Conservation (phyloP, 2,329 filamentous ascomycete genomes). For the Lasiodiplodia theobromae region DNA sequence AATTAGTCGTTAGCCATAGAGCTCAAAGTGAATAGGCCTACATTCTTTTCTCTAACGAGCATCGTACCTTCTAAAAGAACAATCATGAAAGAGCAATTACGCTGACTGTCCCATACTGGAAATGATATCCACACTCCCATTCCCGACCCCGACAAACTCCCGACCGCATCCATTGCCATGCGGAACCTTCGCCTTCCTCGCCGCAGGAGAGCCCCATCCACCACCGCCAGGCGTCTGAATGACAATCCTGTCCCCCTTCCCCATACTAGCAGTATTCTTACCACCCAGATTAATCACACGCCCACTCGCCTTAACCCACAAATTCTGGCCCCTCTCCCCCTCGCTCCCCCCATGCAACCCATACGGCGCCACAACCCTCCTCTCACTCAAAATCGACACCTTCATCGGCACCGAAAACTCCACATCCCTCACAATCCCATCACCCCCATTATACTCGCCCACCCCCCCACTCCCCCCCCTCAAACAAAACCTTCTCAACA, state of each 20-base stretch:
- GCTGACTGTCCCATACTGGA: background rate
- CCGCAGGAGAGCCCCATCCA: background rate
- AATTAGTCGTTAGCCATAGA: no score
- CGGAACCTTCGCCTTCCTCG: background rate
- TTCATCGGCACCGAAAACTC: conserved; percentile 44
- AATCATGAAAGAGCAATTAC: background rate
- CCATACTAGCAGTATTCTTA: conserved; percentile 41
- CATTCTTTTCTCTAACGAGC: no score
- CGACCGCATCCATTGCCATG: background rate
- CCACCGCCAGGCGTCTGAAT: background rate
- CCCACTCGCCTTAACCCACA: conserved; percentile 26
- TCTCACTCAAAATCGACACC: conserved; percentile 48
- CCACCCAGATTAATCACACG: conserved; percentile 45
- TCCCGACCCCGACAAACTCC: background rate
- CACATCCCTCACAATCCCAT: conserved; percentile 48
- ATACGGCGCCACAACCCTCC: conserved; percentile 45
- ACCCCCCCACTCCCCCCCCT: conserved; percentile 41
- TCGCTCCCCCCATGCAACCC: conserved; percentile 45
- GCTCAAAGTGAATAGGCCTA: no score
- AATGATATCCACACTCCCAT: background rate
- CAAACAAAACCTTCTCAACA: conserved; percentile 43
- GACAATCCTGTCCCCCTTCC: conserved; percentile 39
- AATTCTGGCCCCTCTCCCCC: conserved; percentile 35
- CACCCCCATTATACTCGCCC: conserved; percentile 37
- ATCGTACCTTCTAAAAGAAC: no score